Conservation (phyloP, 192 early-diverging fungal species). For the Phycomyces blakesleeanus region DNA sequence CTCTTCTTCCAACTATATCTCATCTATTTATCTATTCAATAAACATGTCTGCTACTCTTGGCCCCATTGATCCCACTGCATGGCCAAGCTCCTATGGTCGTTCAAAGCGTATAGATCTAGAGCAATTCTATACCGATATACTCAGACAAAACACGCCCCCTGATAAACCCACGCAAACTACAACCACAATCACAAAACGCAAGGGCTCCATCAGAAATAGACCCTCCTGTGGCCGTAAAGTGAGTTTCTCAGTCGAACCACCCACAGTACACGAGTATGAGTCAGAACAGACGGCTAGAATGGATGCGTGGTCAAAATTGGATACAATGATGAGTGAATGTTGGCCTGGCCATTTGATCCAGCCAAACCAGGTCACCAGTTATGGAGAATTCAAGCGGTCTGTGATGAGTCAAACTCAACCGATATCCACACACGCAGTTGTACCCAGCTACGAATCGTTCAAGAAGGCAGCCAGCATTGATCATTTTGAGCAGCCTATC, state of each 20-base stretch:
- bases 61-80: constrained; percentile 2
- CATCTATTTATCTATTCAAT: too few relatives aligned
- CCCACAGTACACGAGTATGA: constrained; percentile 15
- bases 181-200: neutral
- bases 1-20: neutral
- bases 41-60: too few relatives aligned
- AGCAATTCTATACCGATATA: constrained; percentile 10
- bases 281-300: constrained; percentile 9
- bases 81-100: constrained; percentile 14
- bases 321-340: constrained; percentile 2
- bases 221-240: neutral
- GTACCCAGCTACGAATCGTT: too few relatives aligned
- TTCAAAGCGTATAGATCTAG: constrained; percentile 11
- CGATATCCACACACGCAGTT: too few relatives aligned
- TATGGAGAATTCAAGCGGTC: too few relatives aligned
- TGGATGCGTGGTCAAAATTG: neutral
- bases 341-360: too few relatives aligned
- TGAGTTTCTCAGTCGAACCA: constrained; percentile 11
- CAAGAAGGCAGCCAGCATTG: too few relatives aligned
- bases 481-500: too few relatives aligned
- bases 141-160: neutral
- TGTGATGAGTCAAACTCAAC: too few relatives aligned
- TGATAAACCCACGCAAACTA: neutral
- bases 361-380: too few relatives aligned
- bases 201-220: neutral